Percentiles rank a stretch among this genome's conserved stretches.
Conservation (phyloP, 371 early-diverging fungal genomes). For the Lichtheimia hyalospora region DNA sequence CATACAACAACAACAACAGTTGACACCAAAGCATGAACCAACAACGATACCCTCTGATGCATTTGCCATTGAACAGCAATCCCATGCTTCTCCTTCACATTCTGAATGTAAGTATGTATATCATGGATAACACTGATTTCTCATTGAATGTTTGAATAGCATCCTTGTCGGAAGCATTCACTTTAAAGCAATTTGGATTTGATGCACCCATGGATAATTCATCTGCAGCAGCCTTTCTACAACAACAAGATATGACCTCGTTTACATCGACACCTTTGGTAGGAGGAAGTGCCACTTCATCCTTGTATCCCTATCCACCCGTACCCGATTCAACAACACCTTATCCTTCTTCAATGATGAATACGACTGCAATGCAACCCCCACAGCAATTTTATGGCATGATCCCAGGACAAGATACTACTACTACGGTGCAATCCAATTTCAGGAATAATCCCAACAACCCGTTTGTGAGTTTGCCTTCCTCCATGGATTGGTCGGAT, state of each 20-base stretch:
- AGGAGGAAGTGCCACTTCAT: background rate
- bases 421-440: background rate
- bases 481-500: slow-evolving; percentile 49
- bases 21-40: background rate
- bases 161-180: slow-evolving; percentile 34
- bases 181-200: slow-evolving; percentile 47
- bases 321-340: background rate
- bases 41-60: background rate
- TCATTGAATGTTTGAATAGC: background rate
- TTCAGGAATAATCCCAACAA: slow-evolving; percentile 47
- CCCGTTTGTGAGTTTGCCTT: slow-evolving; percentile 45
- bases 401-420: background rate
- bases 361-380: background rate
- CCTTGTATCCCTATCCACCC: background rate
- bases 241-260: background rate
- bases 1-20: background rate
- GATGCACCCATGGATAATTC: slow-evolving; percentile 17
- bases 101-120: background rate
- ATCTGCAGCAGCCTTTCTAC: background rate
- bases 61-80: background rate
- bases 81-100: background rate
- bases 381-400: background rate
- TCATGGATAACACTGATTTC: background rate
- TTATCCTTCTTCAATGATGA: background rate
- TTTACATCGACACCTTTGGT: background rate